These are phyloP conservation scores for Alternaria sp. DNA, from an alignment of 2,329 filamentous ascomycete genomes.

Conservation along the genomic window DNA sequence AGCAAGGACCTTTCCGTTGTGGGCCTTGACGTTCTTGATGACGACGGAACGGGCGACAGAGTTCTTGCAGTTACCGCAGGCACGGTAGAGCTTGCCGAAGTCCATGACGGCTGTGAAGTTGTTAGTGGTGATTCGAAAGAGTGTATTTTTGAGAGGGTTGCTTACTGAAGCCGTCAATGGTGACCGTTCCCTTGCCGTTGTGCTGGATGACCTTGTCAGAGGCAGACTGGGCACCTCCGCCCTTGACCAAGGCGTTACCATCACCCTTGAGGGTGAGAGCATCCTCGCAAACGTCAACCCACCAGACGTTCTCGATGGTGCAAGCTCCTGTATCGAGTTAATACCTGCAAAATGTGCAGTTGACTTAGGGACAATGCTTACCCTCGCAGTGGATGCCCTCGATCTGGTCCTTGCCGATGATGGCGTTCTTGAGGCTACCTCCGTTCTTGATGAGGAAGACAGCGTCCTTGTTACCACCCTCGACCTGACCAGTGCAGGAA, in stretches of 20 bases:
- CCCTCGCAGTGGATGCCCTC: constrained; percentile 51
- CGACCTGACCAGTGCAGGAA: constrained; percentile 54
- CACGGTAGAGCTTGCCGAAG: constrained; percentile 57
- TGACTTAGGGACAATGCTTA: background rate
- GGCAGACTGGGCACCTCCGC: constrained; percentile 53
- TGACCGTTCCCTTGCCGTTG: constrained; percentile 54
- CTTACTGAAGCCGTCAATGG: constrained; percentile 48
- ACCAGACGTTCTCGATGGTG: constrained; percentile 52
- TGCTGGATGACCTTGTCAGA: constrained; percentile 57
- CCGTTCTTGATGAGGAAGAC: constrained; percentile 64
- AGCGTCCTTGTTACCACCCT: constrained; percentile 58
- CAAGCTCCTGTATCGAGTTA: constrained; percentile 38
- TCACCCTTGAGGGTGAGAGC: constrained; percentile 50
- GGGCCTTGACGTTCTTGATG: constrained; percentile 57
- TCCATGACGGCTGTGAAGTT: constrained; percentile 35
- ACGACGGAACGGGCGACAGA: constrained; percentile 55
- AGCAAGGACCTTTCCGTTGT: constrained; percentile 55
- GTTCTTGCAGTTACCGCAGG: constrained; percentile 61
- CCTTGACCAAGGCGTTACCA: constrained; percentile 51
- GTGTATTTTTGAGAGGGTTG: constrained; percentile 44
- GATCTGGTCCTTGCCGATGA: constrained; percentile 62
- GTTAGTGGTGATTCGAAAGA: constrained; percentile 48
- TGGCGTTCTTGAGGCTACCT: constrained; percentile 63
- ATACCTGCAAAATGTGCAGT: background rate
- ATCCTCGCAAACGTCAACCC: constrained; percentile 55